These are phyloP conservation scores for Crithidia thermophila DNA, from an alignment of 208 protist species.

Conservation along the genomic window DNA sequence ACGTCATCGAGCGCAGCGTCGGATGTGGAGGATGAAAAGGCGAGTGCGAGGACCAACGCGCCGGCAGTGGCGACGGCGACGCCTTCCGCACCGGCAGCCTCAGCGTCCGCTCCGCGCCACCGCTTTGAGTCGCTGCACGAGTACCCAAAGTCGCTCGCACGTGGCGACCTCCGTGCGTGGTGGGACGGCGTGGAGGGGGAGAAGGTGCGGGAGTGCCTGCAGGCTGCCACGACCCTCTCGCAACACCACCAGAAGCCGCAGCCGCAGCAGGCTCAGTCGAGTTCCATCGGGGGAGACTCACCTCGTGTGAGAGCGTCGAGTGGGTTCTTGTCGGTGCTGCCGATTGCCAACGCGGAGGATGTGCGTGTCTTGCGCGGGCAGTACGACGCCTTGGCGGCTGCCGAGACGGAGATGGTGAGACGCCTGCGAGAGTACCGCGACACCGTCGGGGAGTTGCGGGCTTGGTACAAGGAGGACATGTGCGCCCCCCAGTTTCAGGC, in stretches of 20 bases:
- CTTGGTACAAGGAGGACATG: constrained; percentile 28
- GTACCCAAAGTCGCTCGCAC: constrained; percentile 30
- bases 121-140: constrained; percentile 26
- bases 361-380: constrained; percentile 19
- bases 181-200: constrained; percentile 1
- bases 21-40: not conserved
- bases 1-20: not conserved
- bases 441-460: constrained; percentile 20
- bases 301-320: too few species aligned
- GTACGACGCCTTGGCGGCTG: constrained; percentile 21
- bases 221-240: constrained; percentile 8
- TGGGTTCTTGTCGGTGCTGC: constrained; percentile 1
- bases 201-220: constrained; percentile 9
- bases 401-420: constrained; percentile 7
- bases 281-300: too few species aligned
- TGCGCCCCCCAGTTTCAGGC: constrained; percentile 19
- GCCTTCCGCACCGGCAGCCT: not conserved
- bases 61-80: not conserved
- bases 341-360: constrained; percentile 17
- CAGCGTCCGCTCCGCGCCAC: not conserved
- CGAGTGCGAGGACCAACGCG: not conserved
- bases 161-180: constrained; percentile 28
- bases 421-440: constrained; percentile 23
- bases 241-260: not conserved
- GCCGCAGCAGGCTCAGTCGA: too few species aligned